These are phyloP conservation scores for Plasmodium reichenowi DNA, from an alignment of 169 alveolate species.

Conservation along the genomic window DNA sequence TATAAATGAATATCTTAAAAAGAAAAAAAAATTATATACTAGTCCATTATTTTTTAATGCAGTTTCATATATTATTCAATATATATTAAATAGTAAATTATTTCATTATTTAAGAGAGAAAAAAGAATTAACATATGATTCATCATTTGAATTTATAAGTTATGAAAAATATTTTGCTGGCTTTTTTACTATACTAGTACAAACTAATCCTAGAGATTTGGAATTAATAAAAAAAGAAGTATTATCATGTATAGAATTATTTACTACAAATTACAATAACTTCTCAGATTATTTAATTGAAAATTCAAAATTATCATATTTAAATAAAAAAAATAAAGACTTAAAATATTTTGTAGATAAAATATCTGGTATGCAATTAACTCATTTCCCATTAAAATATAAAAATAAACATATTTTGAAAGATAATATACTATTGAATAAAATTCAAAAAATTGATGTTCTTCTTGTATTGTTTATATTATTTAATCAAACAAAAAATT, in stretches of 20 bases:
- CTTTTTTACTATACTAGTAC: constrained; percentile 83
- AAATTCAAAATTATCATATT: constrained; percentile 49
- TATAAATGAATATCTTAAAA: constrained; percentile 66
- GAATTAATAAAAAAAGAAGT: constrained; percentile 80
- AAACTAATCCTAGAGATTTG: constrained; percentile 83
- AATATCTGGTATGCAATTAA: constrained; percentile 60
- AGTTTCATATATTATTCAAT: constrained; percentile 59
- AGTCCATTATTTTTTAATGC: constrained; percentile 54
- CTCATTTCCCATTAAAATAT: constrained; percentile 61
- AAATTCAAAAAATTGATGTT: constrained; percentile 60
- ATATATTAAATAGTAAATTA: constrained; percentile 56
- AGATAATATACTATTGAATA: constrained; percentile 58
- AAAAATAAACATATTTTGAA: constrained; percentile 42
- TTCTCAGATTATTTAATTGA: constrained; percentile 73
- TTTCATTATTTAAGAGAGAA: constrained; percentile 85
- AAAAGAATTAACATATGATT: constrained; percentile 89
- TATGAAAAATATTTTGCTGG: constrained; percentile 88
- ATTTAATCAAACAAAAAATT: constrained; percentile 50
- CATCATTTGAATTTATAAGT: constrained; percentile 86
- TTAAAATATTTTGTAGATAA: constrained; percentile 65
- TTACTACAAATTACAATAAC: constrained; percentile 54
- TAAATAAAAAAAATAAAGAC: constrained; percentile 75
- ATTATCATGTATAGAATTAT: constrained; percentile 28
- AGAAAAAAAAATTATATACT: constrained; percentile 78
- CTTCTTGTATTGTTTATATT: constrained; percentile 48